These are phyloP conservation scores for Colletotrichum sp. DNA, from an alignment of 2,329 filamentous ascomycete genomes.

Conservation along the genomic window DNA sequence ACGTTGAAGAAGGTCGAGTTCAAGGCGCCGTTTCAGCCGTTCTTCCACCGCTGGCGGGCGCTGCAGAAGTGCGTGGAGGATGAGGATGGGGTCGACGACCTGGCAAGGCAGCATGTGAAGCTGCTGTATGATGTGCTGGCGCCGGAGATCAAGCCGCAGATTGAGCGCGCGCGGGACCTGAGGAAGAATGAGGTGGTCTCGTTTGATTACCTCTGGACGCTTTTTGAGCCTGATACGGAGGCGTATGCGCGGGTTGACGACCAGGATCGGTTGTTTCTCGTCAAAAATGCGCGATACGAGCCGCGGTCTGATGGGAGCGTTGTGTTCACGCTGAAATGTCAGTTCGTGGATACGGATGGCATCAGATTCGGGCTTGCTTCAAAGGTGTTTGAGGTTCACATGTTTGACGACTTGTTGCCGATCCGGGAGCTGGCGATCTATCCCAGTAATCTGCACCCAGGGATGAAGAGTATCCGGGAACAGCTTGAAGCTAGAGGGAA, in stretches of 20 bases:
- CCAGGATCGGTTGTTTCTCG: background rate
- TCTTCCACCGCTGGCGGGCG: background rate
- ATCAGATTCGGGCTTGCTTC: background rate
- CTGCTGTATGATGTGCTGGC: background rate
- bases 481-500: background rate
- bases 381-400: background rate
- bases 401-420: background rate
- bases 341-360: background rate
- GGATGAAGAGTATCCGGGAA: background rate
- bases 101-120: background rate
- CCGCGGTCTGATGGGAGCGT: background rate
- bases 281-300: background rate
- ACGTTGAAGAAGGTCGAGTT: background rate
- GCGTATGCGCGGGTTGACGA: background rate
- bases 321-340: fast-evolving
- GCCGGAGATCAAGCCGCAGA: background rate
- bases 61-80: background rate
- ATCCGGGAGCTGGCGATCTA: background rate
- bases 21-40: background rate
- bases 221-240: background rate
- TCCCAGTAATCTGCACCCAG: background rate
- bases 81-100: fast-evolving
- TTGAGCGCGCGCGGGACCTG: background rate
- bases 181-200: background rate
- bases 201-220: background rate